phyloP scores from a whole-genome alignment of 2,329 filamentous ascomycete genomes.

The Biscogniauxia sp. region DNA sequence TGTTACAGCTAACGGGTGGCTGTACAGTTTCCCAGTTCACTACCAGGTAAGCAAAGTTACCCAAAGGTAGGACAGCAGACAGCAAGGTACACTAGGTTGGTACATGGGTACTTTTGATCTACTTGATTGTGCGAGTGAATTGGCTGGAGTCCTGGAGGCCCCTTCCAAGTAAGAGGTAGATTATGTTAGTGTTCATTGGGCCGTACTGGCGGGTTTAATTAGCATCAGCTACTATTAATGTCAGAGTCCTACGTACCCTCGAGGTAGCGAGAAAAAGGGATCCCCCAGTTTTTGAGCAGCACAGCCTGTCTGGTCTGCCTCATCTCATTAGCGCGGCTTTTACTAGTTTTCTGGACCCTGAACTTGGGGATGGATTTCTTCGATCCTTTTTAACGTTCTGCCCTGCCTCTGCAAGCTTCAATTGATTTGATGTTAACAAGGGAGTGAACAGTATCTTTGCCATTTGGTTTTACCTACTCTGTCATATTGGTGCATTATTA shows the following conservation, averaged over 20 bases:
- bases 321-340: neutral
- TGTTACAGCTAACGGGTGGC: no score
- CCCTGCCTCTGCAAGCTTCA: neutral
- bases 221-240: neutral
- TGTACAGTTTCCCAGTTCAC: no score
- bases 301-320: neutral
- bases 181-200: neutral
- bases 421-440: no score
- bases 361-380: neutral
- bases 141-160: neutral
- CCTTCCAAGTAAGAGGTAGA: neutral
- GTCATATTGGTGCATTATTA: neutral
- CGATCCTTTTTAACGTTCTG: neutral
- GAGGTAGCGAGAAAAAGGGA: neutral
- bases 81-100: no score
- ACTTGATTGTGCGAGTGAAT: no score
- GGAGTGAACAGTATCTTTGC: no score
- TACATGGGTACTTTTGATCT: no score
- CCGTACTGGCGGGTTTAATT: neutral
- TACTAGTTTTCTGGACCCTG: neutral
- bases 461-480: neutral
- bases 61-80: no score
- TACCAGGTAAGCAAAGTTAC: no score
- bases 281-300: neutral
- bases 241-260: neutral